Evolutionary conservation across 164 flowering plant genomes (phyloP).

Genomic region (Stephania cephalantha): DNA sequence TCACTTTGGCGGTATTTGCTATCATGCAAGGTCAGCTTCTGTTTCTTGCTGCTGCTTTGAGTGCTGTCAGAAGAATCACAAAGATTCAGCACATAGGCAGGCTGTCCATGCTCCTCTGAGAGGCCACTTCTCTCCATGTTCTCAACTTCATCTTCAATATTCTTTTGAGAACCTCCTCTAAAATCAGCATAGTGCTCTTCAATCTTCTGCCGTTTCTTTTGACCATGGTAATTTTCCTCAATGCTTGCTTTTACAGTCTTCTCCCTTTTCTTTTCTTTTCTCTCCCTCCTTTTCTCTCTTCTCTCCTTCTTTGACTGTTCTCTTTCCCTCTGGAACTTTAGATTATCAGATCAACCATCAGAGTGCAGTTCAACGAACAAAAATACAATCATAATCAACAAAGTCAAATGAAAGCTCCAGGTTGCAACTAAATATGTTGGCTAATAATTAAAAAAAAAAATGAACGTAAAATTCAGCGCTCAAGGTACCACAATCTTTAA

Average conservation of each 20-base stretch:
- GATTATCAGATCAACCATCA: conserved; percentile 40
- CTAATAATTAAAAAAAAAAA: not conserved
- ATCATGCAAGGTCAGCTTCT: conserved; percentile 24
- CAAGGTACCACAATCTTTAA: not conserved
- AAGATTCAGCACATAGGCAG: conserved; percentile 23
- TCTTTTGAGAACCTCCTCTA: conserved; percentile 12
- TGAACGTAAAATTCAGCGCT: not conserved
- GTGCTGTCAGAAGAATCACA: conserved; percentile 46
- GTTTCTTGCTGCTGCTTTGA: conserved; percentile 45
- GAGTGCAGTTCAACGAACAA: not conserved
- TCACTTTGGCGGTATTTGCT: conserved; percentile 25
- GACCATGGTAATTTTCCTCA: conserved; percentile 12
- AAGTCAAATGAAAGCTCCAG: not conserved
- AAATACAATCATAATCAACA: not conserved
- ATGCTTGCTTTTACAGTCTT: conserved; percentile 16
- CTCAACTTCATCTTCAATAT: conserved; percentile 27
- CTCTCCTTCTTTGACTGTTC: conserved; percentile 25
- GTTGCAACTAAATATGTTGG: not conserved
- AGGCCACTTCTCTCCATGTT: conserved; percentile 46
- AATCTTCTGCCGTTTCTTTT: conserved; percentile 10
- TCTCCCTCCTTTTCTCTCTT: conserved; percentile 19
- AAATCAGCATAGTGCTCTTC: conserved; percentile 5
- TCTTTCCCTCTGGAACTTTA: conserved; percentile 52
- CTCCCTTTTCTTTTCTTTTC: conserved; percentile 25
- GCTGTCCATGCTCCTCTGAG: conserved; percentile 55